Conservation (phyloP, 2,329 filamentous ascomycete species). For the Setomelanomma holmii region DNA sequence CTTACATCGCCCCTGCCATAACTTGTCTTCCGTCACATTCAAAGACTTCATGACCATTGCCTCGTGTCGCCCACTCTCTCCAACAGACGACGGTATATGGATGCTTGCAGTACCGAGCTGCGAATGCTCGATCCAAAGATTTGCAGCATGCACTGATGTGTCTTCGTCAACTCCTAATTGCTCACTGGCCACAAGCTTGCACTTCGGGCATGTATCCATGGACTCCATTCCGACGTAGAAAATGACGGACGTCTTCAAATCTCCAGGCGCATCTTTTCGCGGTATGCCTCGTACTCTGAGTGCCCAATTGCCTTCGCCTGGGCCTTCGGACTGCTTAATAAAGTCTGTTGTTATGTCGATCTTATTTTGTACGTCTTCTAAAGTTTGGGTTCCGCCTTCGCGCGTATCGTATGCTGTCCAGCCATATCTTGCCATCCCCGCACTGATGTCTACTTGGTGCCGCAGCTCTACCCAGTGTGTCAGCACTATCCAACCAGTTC, state of each 20-base stretch:
- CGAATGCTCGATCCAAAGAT: slow-evolving; percentile 71
- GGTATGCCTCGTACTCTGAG: slow-evolving; percentile 81
- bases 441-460: slow-evolving; percentile 92
- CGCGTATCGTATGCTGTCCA: slow-evolving; percentile 96
- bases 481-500: slow-evolving; percentile 5
- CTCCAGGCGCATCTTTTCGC: slow-evolving; percentile 67
- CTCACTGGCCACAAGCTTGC: slow-evolving; percentile 62
- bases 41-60: slow-evolving; percentile 76
- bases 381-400: slow-evolving; percentile 82
- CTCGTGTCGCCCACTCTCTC: slow-evolving; percentile 63
- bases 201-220: slow-evolving; percentile 57
- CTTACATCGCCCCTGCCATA: slow-evolving; percentile 81
- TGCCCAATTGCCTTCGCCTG: slow-evolving; percentile 89
- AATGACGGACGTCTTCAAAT: slow-evolving; percentile 76
- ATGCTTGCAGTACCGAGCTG: slow-evolving; percentile 80
- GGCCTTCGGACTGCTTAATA: slow-evolving; percentile 84
- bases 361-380: slow-evolving; percentile 84
- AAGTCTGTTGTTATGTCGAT: slow-evolving; percentile 91
- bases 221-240: slow-evolving; percentile 85
- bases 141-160: slow-evolving; percentile 67
- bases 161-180: slow-evolving; percentile 54
- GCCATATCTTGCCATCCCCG: slow-evolving; percentile 91
- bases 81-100: slow-evolving; percentile 68
- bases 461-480: slow-evolving; percentile 64
- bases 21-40: slow-evolving; percentile 65